Evolutionary conservation across 164 flowering plant genomes (phyloP), one percentile per base, ranked within the genome.

Genomic region (Annona squamosa): DNA sequence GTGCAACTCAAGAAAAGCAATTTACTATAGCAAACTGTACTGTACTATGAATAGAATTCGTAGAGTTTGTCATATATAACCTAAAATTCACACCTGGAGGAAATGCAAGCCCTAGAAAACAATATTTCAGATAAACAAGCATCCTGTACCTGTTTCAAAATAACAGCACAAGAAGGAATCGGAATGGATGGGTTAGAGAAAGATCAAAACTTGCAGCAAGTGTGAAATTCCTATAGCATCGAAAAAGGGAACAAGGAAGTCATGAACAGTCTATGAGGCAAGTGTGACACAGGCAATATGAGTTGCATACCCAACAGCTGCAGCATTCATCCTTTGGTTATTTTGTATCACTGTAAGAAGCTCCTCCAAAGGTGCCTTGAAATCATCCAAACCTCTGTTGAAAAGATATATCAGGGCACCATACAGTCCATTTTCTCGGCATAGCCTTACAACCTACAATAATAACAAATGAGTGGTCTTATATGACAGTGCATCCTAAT

Each of bases 61-160:
- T 16, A 56, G n/a, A 45, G 46, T 63, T 69, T 42, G 43, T 37
- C 45, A 57, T 37, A 2, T 46, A 52, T 62, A 57, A 67, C 26
- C 66, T 47, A 17, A 46, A 46, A 37, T 46, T n/a, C 72, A 70
- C 74, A 79, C 99, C 99, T 86, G 99, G 99, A 75, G 99, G 99
- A 78, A 95, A 95, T 71, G 99, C 91, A 78, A 87, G 90, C 71
- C 99, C 99, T n/a, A 84, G 79, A 71, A 95, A 95, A 87, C 99
- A 93, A 74, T 95, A 93, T 84, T 95, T 95, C 74, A 95, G 82
- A 84, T 95, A 95, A 78, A 95, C 93, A 77, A 95, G 99, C 85
- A 91, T 87, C 84, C 90, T 83, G 80, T 93, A 95, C 84, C 99
- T 95, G 94, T 81, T 75, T 70, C 72, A 67, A 81, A 68, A 48